phyloP scores from a whole-genome alignment of 441 rosid genomes.

The Euphorbia celastroides region DNA sequence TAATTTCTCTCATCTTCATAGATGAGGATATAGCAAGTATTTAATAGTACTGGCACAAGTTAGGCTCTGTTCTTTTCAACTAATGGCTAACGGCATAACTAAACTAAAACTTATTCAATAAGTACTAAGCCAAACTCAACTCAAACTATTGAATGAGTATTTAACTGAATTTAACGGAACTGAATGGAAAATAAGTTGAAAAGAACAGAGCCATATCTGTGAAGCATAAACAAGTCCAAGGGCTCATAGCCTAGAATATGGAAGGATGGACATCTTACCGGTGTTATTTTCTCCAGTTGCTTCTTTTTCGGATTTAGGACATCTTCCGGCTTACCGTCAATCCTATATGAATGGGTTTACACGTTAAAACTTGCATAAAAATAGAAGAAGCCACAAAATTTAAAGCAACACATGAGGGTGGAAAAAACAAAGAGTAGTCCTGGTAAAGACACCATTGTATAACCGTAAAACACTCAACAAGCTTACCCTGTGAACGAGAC shows the following conservation, averaged over 20 bases:
- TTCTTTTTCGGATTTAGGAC: constrained; percentile 92
- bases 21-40: not conserved
- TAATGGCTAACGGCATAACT: no score
- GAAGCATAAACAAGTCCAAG: not conserved
- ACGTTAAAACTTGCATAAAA: not conserved
- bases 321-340: constrained; percentile 94
- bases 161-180: no score
- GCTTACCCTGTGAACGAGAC: constrained; percentile 73
- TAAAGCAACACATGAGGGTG: constrained; percentile 2
- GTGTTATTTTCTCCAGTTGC: constrained; percentile 92
- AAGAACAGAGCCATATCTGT: not conserved
- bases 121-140: no score
- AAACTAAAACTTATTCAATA: no score
- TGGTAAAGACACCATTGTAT: not conserved
- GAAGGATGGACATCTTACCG: constrained; percentile 37
- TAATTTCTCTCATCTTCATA: not conserved
- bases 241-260: not conserved
- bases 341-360: constrained; percentile 31
- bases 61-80: not conserved
- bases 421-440: not conserved
- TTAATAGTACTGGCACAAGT: not conserved
- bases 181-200: no score
- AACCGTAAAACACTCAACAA: no score
- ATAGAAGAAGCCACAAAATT: constrained; percentile 4
- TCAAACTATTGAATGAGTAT: no score